Evolutionary conservation across 2,329 filamentous ascomycete genomes (phyloP).

Genomic region (Lasiodiplodia citricola): DNA sequence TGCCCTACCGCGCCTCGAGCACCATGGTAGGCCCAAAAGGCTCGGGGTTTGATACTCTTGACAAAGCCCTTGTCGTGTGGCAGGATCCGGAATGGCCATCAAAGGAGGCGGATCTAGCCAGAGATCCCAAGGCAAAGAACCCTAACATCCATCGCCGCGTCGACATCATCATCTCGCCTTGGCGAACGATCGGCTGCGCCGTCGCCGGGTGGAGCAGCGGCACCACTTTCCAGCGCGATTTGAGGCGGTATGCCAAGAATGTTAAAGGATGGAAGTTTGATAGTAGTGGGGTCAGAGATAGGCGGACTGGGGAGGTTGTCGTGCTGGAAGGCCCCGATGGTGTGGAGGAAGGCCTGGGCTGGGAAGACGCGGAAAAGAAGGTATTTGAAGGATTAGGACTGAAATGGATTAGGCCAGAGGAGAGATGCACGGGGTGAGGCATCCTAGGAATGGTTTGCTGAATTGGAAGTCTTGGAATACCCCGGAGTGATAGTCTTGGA

Average conservation of each 20-base stretch:
- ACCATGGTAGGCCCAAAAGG: constrained; percentile 33
- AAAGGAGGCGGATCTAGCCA: constrained; percentile 41
- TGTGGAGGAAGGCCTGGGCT: constrained; percentile 47
- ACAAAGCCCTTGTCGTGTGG: constrained; percentile 94
- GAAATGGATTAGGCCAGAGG: constrained; percentile 48
- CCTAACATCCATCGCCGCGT: constrained; percentile 81
- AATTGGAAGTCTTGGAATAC: not conserved
- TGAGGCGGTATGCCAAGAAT: constrained; percentile 79
- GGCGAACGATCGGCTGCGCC: constrained; percentile 87
- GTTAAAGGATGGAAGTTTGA: constrained; percentile 83
- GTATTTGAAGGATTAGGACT: constrained; percentile 81
- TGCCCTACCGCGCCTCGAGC: constrained; percentile 54
- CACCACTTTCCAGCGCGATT: constrained; percentile 86
- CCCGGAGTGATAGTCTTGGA: not conserved
- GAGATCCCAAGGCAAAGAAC: constrained; percentile 58
- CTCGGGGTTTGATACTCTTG: constrained; percentile 83
- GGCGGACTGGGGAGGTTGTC: constrained; percentile 70
- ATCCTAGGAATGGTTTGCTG: not conserved
- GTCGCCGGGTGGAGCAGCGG: constrained; percentile 87
- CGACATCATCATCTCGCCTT: constrained; percentile 89
- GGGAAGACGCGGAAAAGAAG: constrained; percentile 76
- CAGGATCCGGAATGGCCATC: constrained; percentile 65
- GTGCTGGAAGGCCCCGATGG: constrained; percentile 64
- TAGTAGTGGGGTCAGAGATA: constrained; percentile 79
- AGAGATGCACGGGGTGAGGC: constrained; percentile 51